Evolutionary conservation across 495 filamentous ascomycete species (phyloP), one percentile per base, ranked within the genome.

Genomic region (Tetracladium setigerum): DNA sequence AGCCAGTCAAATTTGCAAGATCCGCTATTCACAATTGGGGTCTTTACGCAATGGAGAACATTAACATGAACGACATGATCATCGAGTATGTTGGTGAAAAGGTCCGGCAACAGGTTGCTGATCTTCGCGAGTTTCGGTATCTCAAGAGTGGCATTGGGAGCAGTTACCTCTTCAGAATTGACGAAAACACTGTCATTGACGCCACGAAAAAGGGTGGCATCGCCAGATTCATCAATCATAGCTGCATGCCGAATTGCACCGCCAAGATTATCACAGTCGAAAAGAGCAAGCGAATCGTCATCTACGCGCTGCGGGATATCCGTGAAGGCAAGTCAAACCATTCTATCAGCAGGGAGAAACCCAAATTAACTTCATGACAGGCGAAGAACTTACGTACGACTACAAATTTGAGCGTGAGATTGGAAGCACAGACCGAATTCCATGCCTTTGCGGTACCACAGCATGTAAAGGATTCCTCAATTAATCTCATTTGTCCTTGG

Each of bases 221-320:
- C 68, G 92, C 92, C 13, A 76, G 92, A 39, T 99, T 99, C 66
- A 99, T 99, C 73, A 99, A 99, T 63, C 92, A 99, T 62, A 91
- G 86, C 64, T 99, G 92, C 66, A 94, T 85, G 60, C 92, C 92
- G 1, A 97, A 97, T 62, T 99, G 92, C 65, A 99, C 92, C 39
- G 92, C 92, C 47, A 99, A 99, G 68, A 99, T 99, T 65, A 99
- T 99, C 70, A 94, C 92, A 66, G 94, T 96, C 27, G 92, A 99
- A 63, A 92, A 94, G n/a, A 95, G 85, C 64, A 96, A 95, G 72
- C 77, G 92, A 30, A 99, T 99, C 61, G 94, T 97, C 60, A 99
- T 99, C 62, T 99, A 97, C 67, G 92, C 92, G 13, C 70, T 97
- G 55, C 76, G 90, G 60, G 91, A 97, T 65, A 99, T 97, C 64